Conservation (phyloP, 805 yeast species). For the Hanseniaspora clermontiae region DNA sequence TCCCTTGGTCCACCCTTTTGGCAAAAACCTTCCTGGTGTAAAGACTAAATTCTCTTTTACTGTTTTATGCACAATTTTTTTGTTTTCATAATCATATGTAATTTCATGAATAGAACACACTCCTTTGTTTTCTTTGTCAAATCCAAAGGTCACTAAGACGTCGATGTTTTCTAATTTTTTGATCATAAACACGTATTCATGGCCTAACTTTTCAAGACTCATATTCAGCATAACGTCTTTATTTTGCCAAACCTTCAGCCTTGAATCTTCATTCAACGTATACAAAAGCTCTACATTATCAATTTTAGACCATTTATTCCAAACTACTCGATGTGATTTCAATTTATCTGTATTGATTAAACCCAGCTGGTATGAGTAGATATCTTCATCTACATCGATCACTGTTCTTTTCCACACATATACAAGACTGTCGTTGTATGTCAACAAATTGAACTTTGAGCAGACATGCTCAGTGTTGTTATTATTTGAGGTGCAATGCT, state of each 20-base stretch:
- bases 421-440: not conserved
- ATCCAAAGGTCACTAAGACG: not conserved
- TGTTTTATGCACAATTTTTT: not conserved
- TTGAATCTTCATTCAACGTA: not conserved
- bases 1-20: not conserved
- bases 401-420: conserved; percentile 7
- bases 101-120: not conserved
- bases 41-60: not conserved
- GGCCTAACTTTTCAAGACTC: not conserved
- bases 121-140: not conserved
- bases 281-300: not conserved
- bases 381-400: conserved; percentile 4
- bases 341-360: not conserved
- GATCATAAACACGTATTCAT: not conserved
- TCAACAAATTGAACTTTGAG: not conserved
- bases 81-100: not conserved
- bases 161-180: not conserved
- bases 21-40: not conserved
- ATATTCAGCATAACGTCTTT: not conserved
- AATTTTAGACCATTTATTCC: not conserved
- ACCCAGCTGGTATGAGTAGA: not conserved
- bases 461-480: not conserved
- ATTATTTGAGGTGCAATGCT: not conserved
- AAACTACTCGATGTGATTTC: not conserved
- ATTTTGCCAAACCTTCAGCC: not conserved